These are phyloP conservation scores for Mycena belliarum DNA, from an alignment of 768 basidiomycete species.

Conservation along the genomic window DNA sequence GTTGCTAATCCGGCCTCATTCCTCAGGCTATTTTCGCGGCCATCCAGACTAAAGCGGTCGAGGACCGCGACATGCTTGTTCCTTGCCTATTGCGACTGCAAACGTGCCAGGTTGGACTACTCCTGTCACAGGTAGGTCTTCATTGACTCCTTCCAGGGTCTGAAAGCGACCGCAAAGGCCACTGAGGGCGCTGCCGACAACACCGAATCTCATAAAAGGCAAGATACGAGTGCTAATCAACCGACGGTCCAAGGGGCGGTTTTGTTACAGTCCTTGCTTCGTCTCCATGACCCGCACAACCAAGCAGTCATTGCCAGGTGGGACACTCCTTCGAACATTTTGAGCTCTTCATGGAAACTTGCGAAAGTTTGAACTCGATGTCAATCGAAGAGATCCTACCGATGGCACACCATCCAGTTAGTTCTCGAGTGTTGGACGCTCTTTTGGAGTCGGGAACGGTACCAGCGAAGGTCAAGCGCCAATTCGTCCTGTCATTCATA, in stretches of 20 bases:
- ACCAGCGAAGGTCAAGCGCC: constrained; percentile 61
- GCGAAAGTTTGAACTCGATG: constrained; percentile 36
- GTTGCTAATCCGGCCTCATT: neutral
- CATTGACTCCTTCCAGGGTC: constrained; percentile 21
- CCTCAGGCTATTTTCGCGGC: constrained; percentile 59
- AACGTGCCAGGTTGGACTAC: constrained; percentile 43
- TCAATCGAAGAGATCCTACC: constrained; percentile 57
- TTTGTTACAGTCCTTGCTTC: constrained; percentile 80
- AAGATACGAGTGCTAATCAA: constrained; percentile 29
- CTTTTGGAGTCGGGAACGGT: constrained; percentile 71
- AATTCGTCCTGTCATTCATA: constrained; percentile 73
- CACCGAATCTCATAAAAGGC: constrained; percentile 19
- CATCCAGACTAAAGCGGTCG: constrained; percentile 53
- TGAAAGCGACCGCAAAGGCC: constrained; percentile 12
- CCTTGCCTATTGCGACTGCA: constrained; percentile 66
- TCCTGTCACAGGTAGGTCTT: neutral
- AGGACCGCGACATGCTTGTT: constrained; percentile 57
- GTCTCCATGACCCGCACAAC: constrained; percentile 66
- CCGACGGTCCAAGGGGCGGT: constrained; percentile 84
- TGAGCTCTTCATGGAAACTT: neutral
- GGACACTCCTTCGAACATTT: constrained; percentile 12
- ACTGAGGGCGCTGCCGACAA: neutral
- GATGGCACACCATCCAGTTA: constrained; percentile 53
- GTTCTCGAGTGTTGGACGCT: constrained; percentile 81
- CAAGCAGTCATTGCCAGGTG: constrained; percentile 72